Evolutionary conservation across 768 basidiomycete genomes (phyloP).

Genomic region (Tubosaeta sp.): DNA sequence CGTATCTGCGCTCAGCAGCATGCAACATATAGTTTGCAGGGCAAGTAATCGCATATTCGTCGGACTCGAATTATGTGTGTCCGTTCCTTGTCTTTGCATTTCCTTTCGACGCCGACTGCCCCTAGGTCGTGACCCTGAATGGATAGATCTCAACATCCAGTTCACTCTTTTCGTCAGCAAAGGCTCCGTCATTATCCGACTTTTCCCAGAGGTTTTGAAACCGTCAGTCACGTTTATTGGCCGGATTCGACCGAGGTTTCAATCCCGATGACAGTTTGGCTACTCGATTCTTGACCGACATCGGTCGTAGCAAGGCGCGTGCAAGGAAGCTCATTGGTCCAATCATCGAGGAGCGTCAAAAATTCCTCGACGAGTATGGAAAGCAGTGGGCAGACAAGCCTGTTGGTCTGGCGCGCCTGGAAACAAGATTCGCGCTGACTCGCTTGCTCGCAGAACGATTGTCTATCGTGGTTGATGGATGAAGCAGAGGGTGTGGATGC

Average conservation of each 20-base stretch:
- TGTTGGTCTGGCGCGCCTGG: not conserved
- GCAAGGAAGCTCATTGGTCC: not conserved
- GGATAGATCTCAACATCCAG: not conserved
- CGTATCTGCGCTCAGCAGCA: not conserved
- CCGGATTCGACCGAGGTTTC: not conserved
- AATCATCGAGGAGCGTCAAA: not conserved
- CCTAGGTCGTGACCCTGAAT: not conserved
- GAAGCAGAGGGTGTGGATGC: not conserved
- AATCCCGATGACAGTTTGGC: not conserved
- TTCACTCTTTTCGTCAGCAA: not conserved
- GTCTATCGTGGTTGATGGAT: not conserved
- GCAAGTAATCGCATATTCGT: not conserved
- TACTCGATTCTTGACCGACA: not conserved
- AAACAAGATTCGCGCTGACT: not conserved
- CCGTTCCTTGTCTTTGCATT: not conserved
- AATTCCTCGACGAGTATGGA: not conserved
- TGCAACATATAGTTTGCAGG: not conserved
- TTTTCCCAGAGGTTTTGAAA: not conserved
- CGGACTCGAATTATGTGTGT: not conserved
- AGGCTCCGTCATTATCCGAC: not conserved
- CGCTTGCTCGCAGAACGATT: not conserved
- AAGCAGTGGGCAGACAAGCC: not conserved
- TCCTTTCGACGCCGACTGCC: not conserved
- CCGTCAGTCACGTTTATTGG: not conserved
- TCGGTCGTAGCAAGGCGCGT: not conserved